Evolutionary conservation across 768 basidiomycete genomes (phyloP).

Genomic region (Floccularia luteovirens): DNA sequence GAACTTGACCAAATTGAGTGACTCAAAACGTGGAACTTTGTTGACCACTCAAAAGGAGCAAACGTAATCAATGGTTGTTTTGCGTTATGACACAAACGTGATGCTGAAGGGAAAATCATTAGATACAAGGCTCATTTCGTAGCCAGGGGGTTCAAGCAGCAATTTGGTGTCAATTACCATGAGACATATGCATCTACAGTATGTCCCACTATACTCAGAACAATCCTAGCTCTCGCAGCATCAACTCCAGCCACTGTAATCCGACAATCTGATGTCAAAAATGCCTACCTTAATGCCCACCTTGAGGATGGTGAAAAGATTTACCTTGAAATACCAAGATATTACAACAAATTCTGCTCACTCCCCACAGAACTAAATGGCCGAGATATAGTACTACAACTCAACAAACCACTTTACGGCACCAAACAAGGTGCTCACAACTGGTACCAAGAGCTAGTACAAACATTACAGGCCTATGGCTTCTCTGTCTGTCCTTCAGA

Average conservation of each 20-base stretch:
- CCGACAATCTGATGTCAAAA: not conserved
- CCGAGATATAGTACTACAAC: slow-evolving; percentile 5
- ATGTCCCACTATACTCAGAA: slow-evolving; percentile 12
- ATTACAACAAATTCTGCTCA: not conserved
- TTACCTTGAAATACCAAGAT: too few species aligned
- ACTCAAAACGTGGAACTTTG: slow-evolving; percentile 17
- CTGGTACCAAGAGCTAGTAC: slow-evolving; percentile 19
- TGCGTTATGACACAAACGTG: slow-evolving; percentile 12
- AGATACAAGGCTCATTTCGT: slow-evolving; percentile 29
- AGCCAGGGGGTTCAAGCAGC: slow-evolving; percentile 30
- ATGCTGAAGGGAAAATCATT: slow-evolving; percentile 11
- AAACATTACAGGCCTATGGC: slow-evolving; percentile 7
- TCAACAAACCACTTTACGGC: slow-evolving; percentile 20
- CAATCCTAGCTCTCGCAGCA: slow-evolving; percentile 12
- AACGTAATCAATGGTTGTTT: slow-evolving; percentile 16
- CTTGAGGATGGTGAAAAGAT: not conserved
- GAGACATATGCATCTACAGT: slow-evolving; percentile 20
- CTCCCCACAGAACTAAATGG: slow-evolving; percentile 1
- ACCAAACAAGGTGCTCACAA: slow-evolving; percentile 23
- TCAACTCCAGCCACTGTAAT: not conserved
- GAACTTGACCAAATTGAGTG: slow-evolving; percentile 11
- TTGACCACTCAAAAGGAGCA: slow-evolving; percentile 12
- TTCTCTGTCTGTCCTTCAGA: slow-evolving; percentile 8
- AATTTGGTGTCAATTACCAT: slow-evolving; percentile 24
- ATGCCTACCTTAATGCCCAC: slow-evolving; percentile 2